Percentiles rank a stretch among this genome's conserved stretches.
phyloP scores from a whole-genome alignment of 768 basidiomycete genomes.

The Mycena rebaudengoi region DNA sequence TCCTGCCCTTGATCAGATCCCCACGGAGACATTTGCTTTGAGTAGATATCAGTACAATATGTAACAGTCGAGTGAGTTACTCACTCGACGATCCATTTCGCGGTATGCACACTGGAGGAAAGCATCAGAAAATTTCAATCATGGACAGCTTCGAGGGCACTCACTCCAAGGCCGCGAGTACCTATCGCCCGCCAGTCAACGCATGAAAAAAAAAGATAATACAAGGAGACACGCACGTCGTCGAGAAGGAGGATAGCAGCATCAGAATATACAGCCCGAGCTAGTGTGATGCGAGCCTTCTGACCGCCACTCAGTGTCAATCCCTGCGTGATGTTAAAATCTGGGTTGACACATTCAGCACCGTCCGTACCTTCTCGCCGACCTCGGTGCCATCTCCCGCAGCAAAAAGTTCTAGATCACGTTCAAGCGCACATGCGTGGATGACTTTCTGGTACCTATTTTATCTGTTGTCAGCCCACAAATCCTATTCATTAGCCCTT shows the following conservation, averaged over 20 bases:
- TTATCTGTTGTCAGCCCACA: no score
- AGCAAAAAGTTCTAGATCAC: slow-evolving; percentile 74
- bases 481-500: no score
- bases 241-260: slow-evolving; percentile 76
- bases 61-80: no score
- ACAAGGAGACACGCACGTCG: no score
- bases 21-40: slow-evolving; percentile 50
- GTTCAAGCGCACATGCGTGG: slow-evolving; percentile 75
- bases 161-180: slow-evolving; percentile 66
- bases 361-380: slow-evolving; percentile 70
- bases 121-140: background rate
- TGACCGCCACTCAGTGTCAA: slow-evolving; percentile 51
- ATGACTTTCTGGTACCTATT: slow-evolving; percentile 87
- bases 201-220: no score
- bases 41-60: no score
- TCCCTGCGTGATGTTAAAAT: slow-evolving; percentile 1
- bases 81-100: slow-evolving; percentile 76
- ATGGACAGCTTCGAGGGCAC: background rate
- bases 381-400: slow-evolving; percentile 77
- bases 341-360: slow-evolving; percentile 31
- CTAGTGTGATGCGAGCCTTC: slow-evolving; percentile 55
- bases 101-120: slow-evolving; percentile 65
- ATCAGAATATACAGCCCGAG: slow-evolving; percentile 55
- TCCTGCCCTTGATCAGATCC: slow-evolving; percentile 48
- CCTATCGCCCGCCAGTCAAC: no score